Evolutionary conservation across 306 rosid species (phyloP).

Genomic region (Inga leiocalycina): DNA sequence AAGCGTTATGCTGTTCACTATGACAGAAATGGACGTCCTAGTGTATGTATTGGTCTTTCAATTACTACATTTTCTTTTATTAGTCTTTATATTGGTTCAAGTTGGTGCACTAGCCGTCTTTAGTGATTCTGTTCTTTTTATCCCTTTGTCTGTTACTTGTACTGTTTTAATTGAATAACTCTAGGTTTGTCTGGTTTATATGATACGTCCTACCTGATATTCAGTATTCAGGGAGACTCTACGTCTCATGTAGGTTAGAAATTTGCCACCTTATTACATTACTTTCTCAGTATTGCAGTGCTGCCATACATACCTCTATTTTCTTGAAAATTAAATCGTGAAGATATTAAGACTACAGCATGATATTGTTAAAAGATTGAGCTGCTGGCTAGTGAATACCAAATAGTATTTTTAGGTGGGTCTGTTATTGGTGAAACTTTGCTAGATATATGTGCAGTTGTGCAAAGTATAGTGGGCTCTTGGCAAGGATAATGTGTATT

Average conservation of each 20-base stretch:
- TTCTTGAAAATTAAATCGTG: background rate
- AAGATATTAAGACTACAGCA: background rate
- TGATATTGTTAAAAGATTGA: constrained; percentile 1
- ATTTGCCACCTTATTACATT: background rate
- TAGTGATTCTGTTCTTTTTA: background rate
- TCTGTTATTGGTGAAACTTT: background rate
- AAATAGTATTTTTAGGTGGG: background rate
- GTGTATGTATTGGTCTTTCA: constrained; percentile 57
- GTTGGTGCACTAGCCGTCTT: background rate
- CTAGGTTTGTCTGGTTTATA: background rate
- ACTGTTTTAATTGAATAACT: background rate
- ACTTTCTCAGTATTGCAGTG: background rate
- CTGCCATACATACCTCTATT: background rate
- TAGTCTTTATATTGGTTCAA: background rate
- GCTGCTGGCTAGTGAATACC: background rate
- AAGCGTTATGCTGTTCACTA: constrained; percentile 90
- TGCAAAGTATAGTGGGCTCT: background rate
- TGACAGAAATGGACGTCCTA: constrained; percentile 85
- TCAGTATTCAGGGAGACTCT: background rate
- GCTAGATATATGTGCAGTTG: background rate
- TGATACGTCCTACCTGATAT: background rate
- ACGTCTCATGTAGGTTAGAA: background rate
- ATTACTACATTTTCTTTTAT: background rate
- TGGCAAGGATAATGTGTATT: background rate
- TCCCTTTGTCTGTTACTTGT: background rate